Base-by-base conservation (phyloP, 495 filamentous ascomycete species). In the Daldinia grandis region DNA sequence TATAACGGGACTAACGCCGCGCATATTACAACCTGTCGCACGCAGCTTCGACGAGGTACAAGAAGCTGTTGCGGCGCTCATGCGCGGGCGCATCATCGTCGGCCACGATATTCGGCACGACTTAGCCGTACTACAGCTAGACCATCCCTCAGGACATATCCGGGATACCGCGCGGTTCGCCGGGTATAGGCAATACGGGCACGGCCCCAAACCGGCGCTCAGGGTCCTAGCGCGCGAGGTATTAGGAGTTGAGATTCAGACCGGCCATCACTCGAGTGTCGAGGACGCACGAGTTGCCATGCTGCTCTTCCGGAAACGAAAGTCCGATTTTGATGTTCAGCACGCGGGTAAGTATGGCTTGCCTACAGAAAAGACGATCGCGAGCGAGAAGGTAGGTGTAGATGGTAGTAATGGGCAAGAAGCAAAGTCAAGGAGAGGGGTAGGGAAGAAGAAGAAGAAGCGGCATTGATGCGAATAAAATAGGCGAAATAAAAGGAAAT, bases 51-150 rank as follows among this genome's bases (percentile, higher is more conserved):
- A 90, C 50, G 85, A 89, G 15, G 95, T 93, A 1, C 94, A 96
- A 72, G 78, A 82, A 30, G 84, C 90, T 44, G 87, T 97, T 19
- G 87, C 90, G 0, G 83, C 81, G n/a, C 84, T 98, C 4, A 79
- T 99, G 5, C 80, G 88, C 21, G 91, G 84, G 12, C 83, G 91
- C 15, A 86, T 98, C 31, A 80, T 99, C 0, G 86, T 99, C 2
- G 95, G 95, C 0, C 95, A 99, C 78, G 92, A 94, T n/a, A 78
- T 98, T 28, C 88, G 89, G 68, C 91, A 98, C 69, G 95, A 99
- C 76, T 78, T 98, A 24, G 85, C 89, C 25, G 94, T 86, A 7
- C 81, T 99, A 47, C 78, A 91, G 37, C 80, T 98, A 27, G 82
- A 85, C 14, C 95, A 98, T 72, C 90, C 94, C 9, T 87, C 86